Percentiles rank a stretch among this genome's conserved stretches.
Evolutionary conservation across 306 rosid genomes (phyloP).

Genomic region (Rosa multiflora): DNA sequence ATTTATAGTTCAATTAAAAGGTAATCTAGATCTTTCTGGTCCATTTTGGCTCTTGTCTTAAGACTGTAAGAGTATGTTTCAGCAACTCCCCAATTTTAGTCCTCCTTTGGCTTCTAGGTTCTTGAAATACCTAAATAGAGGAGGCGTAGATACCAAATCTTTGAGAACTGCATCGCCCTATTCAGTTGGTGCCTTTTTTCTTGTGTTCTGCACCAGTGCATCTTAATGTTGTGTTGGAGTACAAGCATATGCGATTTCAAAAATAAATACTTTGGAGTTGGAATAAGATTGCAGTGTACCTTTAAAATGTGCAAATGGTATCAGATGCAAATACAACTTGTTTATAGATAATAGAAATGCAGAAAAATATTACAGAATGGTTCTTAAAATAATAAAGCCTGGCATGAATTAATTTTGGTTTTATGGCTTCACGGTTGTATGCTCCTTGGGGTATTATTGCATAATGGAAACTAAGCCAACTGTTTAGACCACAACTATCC

Average conservation of each 20-base stretch:
- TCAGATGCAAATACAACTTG: neutral
- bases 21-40: neutral
- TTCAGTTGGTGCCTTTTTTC: neutral
- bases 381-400: neutral
- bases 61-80: neutral
- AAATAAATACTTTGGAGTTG: neutral
- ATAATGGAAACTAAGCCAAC: neutral
- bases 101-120: neutral
- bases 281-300: neutral
- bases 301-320: neutral
- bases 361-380: neutral
- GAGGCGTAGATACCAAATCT: neutral
- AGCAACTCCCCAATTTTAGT: neutral
- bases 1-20: neutral
- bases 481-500: neutral
- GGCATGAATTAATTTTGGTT: neutral
- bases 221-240: neutral
- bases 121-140: neutral
- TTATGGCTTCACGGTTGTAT: neutral
- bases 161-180: neutral
- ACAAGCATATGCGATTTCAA: neutral
- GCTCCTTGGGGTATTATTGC: neutral
- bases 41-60: neutral
- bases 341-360: neutral
- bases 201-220: neutral